Evolutionary conservation across 2,329 filamentous ascomycete genomes (phyloP).

Genomic region (Harringtonia lauricola): DNA sequence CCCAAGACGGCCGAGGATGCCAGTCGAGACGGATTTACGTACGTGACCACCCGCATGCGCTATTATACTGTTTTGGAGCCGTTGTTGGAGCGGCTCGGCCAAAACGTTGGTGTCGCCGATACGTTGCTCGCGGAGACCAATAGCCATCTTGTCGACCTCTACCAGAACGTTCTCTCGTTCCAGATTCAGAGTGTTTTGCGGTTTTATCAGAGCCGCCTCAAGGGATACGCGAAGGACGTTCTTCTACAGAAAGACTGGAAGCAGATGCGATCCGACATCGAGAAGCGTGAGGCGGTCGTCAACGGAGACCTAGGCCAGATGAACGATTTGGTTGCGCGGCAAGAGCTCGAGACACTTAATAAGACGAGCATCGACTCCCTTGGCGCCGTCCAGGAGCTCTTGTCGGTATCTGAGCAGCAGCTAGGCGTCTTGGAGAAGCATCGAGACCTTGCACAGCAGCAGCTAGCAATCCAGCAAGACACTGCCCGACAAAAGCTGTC

Average conservation of each 20-base stretch:
- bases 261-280: slow-evolving; percentile 6
- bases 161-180: slow-evolving; percentile 22
- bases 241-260: slow-evolving; percentile 13
- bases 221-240: slow-evolving; percentile 8
- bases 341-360: slow-evolving; percentile 4
- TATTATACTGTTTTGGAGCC: slow-evolving; percentile 21
- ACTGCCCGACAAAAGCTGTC: too few species aligned
- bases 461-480: too few species aligned
- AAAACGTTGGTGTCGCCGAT: neutral
- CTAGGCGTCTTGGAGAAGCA: too few species aligned
- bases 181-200: slow-evolving; percentile 22
- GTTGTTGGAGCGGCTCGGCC: slow-evolving; percentile 10
- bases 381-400: too few species aligned
- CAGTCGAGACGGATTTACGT: slow-evolving; percentile 20
- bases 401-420: too few species aligned
- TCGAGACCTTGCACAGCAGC: too few species aligned
- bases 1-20: slow-evolving; percentile 17
- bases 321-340: slow-evolving; percentile 1
- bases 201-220: slow-evolving; percentile 15
- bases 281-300: neutral
- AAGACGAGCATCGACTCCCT: neutral
- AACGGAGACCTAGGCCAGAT: slow-evolving; percentile 3
- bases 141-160: slow-evolving; percentile 16
- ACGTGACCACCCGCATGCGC: slow-evolving; percentile 20
- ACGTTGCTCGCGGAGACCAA: slow-evolving; percentile 10